Percentiles rank a stretch among this genome's conserved stretches.
These are phyloP conservation scores for Tricholoma hemisulphureum DNA, from an alignment of 768 basidiomycete species.

Conservation along the genomic window DNA sequence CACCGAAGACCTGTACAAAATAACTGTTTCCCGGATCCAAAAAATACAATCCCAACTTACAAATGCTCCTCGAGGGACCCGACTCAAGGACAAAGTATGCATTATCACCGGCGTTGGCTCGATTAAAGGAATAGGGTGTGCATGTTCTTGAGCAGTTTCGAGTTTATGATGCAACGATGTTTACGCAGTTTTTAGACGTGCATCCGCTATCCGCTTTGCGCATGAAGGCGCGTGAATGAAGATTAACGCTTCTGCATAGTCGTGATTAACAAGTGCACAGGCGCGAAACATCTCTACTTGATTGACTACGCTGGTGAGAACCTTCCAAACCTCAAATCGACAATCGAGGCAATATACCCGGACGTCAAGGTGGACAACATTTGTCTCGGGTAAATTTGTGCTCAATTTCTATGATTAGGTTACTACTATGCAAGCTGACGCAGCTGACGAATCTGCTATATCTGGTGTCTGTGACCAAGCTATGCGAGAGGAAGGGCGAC, in stretches of 20 bases:
- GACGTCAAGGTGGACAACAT: constrained; percentile 66
- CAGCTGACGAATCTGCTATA: constrained; percentile 74
- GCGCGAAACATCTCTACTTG: constrained; percentile 75
- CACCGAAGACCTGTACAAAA: constrained; percentile 54
- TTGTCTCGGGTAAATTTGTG: too few species aligned
- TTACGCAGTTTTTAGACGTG: constrained; percentile 48
- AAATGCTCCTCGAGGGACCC: constrained; percentile 47
- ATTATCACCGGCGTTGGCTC: constrained; percentile 89
- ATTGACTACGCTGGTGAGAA: constrained; percentile 67
- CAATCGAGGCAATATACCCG: constrained; percentile 65
- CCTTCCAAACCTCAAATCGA: constrained; percentile 67
- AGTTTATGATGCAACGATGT: background rate
- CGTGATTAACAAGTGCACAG: constrained; percentile 34
- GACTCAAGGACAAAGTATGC: constrained; percentile 77
- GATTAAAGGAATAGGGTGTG: constrained; percentile 85
- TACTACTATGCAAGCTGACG: constrained; percentile 78
- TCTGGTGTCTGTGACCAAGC: constrained; percentile 67
- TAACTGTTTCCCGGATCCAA: constrained; percentile 63
- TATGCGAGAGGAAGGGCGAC: constrained; percentile 74
- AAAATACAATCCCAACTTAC: constrained; percentile 69
- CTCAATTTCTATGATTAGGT: constrained; percentile 49
- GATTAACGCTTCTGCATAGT: background rate
- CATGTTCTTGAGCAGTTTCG: background rate
- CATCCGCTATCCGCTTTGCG: constrained; percentile 69
- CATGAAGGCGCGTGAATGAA: constrained; percentile 61